phyloP scores from a whole-genome alignment of 2,329 filamentous ascomycete species.

The Westerdykella aurantiaca region DNA sequence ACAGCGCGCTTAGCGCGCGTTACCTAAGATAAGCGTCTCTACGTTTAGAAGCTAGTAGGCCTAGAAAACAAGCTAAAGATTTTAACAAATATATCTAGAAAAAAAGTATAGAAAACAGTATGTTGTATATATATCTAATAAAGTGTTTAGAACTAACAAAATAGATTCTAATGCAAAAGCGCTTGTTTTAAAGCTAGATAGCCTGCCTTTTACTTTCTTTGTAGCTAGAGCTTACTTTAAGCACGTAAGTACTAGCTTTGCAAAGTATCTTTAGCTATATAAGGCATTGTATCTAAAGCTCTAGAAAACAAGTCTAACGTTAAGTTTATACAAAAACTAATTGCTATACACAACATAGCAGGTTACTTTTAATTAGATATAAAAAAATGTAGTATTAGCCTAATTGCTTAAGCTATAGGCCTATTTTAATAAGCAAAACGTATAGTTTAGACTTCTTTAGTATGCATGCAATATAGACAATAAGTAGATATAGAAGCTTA shows the following conservation, averaged over 20 bases:
- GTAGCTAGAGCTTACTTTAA: constrained; percentile 13
- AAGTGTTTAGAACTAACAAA: constrained; percentile 2
- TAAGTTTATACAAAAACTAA: constrained; percentile 20
- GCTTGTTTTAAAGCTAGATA: constrained; percentile 13
- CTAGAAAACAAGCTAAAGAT: constrained; percentile 11
- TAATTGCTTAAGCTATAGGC: constrained; percentile 13
- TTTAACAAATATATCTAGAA: constrained; percentile 9
- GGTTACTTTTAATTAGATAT: constrained; percentile 10
- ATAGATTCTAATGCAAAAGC: constrained; percentile 28
- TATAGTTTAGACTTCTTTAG: constrained; percentile 44
- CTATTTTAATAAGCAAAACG: constrained; percentile 33
- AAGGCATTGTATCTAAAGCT: constrained; percentile 20
- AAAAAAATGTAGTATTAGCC: constrained; percentile 11
- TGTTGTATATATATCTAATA: constrained; percentile 3
- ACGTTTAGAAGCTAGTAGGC: constrained; percentile 9
- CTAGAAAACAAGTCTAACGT: constrained; percentile 10
- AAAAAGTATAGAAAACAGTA: constrained; percentile 7
- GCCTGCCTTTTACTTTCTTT: constrained; percentile 12
- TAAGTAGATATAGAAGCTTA: constrained; percentile 21
- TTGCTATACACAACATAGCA: constrained; percentile 13
- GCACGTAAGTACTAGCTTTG: constrained; percentile 11
- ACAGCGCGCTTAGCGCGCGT: constrained; percentile 10
- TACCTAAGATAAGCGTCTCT: constrained; percentile 7
- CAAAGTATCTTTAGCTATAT: constrained; percentile 30
- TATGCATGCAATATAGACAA: constrained; percentile 6